Evolutionary conservation across 129 eudicot genomes (phyloP), one percentile per base, ranked within the genome.

Genomic region (Calendula officinalis): DNA sequence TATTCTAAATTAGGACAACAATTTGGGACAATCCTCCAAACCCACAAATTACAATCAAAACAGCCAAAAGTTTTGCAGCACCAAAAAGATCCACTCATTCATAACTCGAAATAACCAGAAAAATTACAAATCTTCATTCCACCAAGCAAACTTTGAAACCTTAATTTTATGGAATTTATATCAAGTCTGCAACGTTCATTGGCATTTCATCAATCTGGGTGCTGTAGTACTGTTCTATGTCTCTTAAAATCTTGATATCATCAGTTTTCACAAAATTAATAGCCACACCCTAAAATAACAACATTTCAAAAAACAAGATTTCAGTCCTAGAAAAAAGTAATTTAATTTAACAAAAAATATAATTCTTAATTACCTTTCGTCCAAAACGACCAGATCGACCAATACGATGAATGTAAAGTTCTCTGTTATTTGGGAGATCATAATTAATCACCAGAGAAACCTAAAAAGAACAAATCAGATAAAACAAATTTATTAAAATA

Each of bases 321-420:
- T 57, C 38, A 51, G 52, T 71, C 40, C 4, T 5, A 54, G 15
- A 49, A 32, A 55, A 43, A 8, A 14, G 3, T 16, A 52, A 27
- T 37, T n/a, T 14, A 10, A 1, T 7, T 14, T 35, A 1, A 10
- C 7, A 1, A 3, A 58, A 34, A 2, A 58, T n/a, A n/a, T 15
- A 6, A 6, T 6, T 48, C 44, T 32, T 49, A 47, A 13, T 54
- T 84, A 87, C 98, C 98, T 91, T 91, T 45, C 98, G 91, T 64
- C 98, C 98, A 78, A 91, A 91, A 66, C 98, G 98, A 56, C 98
- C 98, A 48, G 98, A 87, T 40, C 98, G 87, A 66, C 98, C 98
- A 78, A 91, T 91, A 64, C 98, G 94, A 57, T 91, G 98, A 71
- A 91, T 87, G 57, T 91, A 91, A 56, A 91, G 98, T 75, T 91